These are phyloP conservation scores for Gymnopilus junonius DNA, from an alignment of 768 basidiomycete species.

Conservation along the genomic window DNA sequence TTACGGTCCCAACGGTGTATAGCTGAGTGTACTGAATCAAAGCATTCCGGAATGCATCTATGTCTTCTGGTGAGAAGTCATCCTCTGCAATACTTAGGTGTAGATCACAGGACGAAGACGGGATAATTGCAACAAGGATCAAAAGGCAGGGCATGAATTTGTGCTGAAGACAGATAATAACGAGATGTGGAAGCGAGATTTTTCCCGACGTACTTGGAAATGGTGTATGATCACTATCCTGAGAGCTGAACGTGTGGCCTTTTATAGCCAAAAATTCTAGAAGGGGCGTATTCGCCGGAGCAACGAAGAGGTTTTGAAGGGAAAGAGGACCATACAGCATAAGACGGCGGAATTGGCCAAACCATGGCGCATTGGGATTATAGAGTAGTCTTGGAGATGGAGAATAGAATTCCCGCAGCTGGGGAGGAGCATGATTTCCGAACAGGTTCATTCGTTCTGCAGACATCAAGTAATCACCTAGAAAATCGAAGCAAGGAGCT, in stretches of 20 bases:
- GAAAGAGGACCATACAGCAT: background rate
- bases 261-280: background rate
- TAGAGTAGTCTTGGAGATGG: background rate
- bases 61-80: background rate
- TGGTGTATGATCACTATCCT: background rate
- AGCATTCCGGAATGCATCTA: background rate
- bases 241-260: background rate
- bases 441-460: background rate
- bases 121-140: background rate
- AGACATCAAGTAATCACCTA: background rate
- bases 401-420: background rate
- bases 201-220: background rate
- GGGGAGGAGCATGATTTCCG: background rate
- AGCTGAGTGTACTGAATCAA: background rate
- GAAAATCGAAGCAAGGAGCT: background rate
- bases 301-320: background rate
- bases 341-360: background rate
- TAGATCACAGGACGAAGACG: background rate
- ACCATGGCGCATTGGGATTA: background rate
- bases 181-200: background rate
- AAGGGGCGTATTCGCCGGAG: background rate
- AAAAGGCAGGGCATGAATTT: background rate
- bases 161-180: background rate
- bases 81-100: background rate
- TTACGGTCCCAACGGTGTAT: background rate